phyloP scores from a whole-genome alignment of 2,329 filamentous ascomycete genomes.

The Apiospora sp. region DNA sequence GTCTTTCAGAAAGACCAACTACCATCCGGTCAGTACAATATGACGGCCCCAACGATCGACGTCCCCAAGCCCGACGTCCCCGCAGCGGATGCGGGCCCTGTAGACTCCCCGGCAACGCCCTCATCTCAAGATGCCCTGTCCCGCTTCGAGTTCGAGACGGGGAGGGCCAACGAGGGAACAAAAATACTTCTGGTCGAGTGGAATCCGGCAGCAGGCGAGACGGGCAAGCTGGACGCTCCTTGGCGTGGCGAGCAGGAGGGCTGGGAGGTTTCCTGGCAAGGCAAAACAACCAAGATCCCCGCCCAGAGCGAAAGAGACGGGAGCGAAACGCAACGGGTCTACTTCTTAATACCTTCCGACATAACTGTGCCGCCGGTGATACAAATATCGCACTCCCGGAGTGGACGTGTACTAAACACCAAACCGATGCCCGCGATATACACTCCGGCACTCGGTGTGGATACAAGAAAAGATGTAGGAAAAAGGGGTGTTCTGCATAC shows the following conservation, averaged over 20 bases:
- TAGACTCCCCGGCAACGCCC: slow-evolving; percentile 28
- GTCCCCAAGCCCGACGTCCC: neutral
- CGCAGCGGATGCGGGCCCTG: neutral
- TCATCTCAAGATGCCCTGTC: slow-evolving; percentile 63
- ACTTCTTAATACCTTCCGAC: slow-evolving; percentile 81
- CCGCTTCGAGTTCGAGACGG: slow-evolving; percentile 86
- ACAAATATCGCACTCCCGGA: slow-evolving; percentile 61
- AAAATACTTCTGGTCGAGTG: slow-evolving; percentile 96
- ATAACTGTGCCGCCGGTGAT: slow-evolving; percentile 76
- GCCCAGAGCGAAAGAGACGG: slow-evolving; percentile 55
- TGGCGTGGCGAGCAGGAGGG: slow-evolving; percentile 35
- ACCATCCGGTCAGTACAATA: neutral
- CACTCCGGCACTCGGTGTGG: slow-evolving; percentile 75
- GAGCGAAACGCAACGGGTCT: slow-evolving; percentile 68
- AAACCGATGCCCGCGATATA: slow-evolving; percentile 90
- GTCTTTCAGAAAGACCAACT: neutral
- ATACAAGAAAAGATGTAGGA: slow-evolving; percentile 67
- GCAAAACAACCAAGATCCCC: slow-evolving; percentile 73
- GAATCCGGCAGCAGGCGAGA: slow-evolving; percentile 56
- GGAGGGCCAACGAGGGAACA: slow-evolving; percentile 77
- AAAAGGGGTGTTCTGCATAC: slow-evolving; percentile 87
- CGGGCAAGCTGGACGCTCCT: slow-evolving; percentile 47
- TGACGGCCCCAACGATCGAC: slow-evolving; percentile 18
- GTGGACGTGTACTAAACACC: slow-evolving; percentile 58
- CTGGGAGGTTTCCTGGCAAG: slow-evolving; percentile 87